phyloP scores from a whole-genome alignment of 2,329 filamentous ascomycete species.

The Neopestalotiopsis sp. region DNA sequence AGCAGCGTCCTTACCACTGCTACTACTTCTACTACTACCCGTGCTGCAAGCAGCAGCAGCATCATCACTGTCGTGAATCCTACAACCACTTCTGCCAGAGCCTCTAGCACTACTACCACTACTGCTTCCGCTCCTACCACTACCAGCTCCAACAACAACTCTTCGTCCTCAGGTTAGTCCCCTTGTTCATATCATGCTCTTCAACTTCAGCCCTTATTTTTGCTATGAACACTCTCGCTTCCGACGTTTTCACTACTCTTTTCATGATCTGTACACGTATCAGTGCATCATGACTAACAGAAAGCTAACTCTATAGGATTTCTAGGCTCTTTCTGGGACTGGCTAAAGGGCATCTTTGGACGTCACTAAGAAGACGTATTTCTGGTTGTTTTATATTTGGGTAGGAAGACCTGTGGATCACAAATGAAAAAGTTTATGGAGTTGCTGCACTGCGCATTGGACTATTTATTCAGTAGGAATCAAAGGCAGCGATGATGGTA shows the following conservation, averaged over 20 bases:
- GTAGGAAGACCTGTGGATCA: not conserved
- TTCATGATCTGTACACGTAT: conserved; percentile 1
- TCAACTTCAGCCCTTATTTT: not conserved
- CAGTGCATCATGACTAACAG: conserved; percentile 4
- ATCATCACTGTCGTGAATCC: not conserved
- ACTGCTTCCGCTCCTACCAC: conserved; percentile 14
- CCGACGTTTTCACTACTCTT: not conserved
- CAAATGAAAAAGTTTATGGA: not conserved
- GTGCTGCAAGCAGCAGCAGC: not conserved
- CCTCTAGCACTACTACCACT: conserved; percentile 11
- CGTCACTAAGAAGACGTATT: not conserved
- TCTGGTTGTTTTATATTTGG: too few species aligned
- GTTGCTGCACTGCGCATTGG: not conserved
- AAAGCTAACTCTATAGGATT: conserved; percentile 3
- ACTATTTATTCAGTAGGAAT: not conserved
- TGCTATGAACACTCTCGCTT: not conserved
- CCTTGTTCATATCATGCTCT: not conserved
- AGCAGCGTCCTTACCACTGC: conserved; percentile 21
- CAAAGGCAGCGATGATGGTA: not conserved
- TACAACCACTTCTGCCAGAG: conserved; percentile 12
- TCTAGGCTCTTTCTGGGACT: conserved; percentile 2
- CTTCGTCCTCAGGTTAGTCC: conserved; percentile 13
- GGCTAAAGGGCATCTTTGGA: conserved; percentile 12
- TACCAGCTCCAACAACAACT: not conserved
- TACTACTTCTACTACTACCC: conserved; percentile 23